A percentile compares a stretch with the other conserved stretches of the same genome.
Evolutionary conservation across 495 filamentous ascomycete genomes (phyloP).

Genomic region (Acidiella bohemica): DNA sequence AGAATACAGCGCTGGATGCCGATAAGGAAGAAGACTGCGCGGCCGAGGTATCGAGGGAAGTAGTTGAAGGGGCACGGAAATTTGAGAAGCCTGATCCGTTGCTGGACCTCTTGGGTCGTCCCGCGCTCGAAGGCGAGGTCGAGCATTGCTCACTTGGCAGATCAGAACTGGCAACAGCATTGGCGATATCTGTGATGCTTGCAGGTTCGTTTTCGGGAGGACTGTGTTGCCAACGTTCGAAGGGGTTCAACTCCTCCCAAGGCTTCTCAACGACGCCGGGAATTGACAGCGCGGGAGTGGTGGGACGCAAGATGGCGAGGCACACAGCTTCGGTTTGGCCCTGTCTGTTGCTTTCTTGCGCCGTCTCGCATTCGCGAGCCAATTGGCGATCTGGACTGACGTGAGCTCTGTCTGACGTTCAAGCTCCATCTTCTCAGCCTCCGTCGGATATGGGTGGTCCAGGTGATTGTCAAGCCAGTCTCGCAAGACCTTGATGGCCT

Average conservation of each 20-base stretch:
- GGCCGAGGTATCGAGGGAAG: slow-evolving; percentile 48
- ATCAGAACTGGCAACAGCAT: slow-evolving; percentile 49
- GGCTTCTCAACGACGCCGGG: slow-evolving; percentile 32
- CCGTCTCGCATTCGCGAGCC: slow-evolving; percentile 74
- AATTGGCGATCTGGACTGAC: slow-evolving; percentile 66
- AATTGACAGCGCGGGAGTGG: slow-evolving; percentile 49
- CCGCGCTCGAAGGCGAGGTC: slow-evolving; percentile 13
- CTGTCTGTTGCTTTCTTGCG: slow-evolving; percentile 46
- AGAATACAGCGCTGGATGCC: slow-evolving; percentile 20
- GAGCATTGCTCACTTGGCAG: slow-evolving; percentile 10
- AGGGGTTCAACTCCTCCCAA: slow-evolving; percentile 55
- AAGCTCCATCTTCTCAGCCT: slow-evolving; percentile 64
- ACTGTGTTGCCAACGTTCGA: slow-evolving; percentile 77
- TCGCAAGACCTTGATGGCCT: slow-evolving; percentile 60
- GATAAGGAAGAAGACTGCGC: slow-evolving; percentile 8
- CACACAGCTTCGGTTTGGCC: slow-evolving; percentile 1
- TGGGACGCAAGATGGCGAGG: slow-evolving; percentile 21
- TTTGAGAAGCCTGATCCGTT: slow-evolving; percentile 39
- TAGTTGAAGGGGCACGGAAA: slow-evolving; percentile 54
- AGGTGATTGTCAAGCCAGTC: slow-evolving; percentile 63
- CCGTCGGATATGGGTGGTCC: slow-evolving; percentile 68
- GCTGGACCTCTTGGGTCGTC: slow-evolving; percentile 36
- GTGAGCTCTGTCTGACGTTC: slow-evolving; percentile 59
- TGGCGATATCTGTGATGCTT: slow-evolving; percentile 61
- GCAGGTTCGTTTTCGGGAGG: slow-evolving; percentile 82